Percentiles rank a stretch among this genome's conserved stretches.
Conservation (phyloP, 2,329 filamentous ascomycete genomes). For the Diaporthe sp. region DNA sequence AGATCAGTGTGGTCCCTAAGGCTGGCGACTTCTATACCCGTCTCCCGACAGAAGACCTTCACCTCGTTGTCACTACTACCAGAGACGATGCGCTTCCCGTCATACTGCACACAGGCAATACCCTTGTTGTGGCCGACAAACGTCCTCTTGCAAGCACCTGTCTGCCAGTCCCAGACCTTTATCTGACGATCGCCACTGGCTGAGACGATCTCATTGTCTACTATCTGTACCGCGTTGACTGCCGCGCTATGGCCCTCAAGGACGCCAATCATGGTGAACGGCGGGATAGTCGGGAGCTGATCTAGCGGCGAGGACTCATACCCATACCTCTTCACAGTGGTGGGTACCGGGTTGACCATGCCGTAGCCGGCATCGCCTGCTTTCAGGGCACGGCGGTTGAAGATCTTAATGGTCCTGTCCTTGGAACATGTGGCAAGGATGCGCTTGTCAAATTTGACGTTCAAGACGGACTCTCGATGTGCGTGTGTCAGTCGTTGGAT, state of each 20-base stretch:
- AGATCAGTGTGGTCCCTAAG: constrained; percentile 85
- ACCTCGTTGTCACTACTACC: constrained; percentile 97
- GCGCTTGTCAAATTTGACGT: constrained; percentile 90
- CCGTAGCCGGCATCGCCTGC: constrained; percentile 71
- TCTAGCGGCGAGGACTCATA: constrained; percentile 61
- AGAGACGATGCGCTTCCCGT: constrained; percentile 92
- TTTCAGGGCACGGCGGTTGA: constrained; percentile 82
- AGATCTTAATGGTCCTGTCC: constrained; percentile 96
- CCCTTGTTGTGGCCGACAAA: constrained; percentile 92
- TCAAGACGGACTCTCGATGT: constrained; percentile 91
- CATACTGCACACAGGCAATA: constrained; percentile 97
- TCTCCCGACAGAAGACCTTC: constrained; percentile 90
- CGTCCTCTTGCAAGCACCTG: constrained; percentile 80
- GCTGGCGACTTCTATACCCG: constrained; percentile 90
- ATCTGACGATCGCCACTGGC: constrained; percentile 94
- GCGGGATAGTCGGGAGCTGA: constrained; percentile 67
- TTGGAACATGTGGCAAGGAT: constrained; percentile 98
- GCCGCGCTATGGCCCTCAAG: constrained; percentile 90
- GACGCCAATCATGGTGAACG: constrained; percentile 83
- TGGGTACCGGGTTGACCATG: constrained; percentile 66
- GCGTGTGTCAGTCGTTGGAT: constrained; percentile 82
- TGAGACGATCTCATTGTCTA: constrained; percentile 88
- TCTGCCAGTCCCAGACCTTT: constrained; percentile 94
- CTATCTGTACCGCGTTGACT: constrained; percentile 95
- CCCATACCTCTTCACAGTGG: constrained; percentile 66